phyloP scores from a whole-genome alignment of 148 eudicot genomes.

The Heliosperma pusillum region DNA sequence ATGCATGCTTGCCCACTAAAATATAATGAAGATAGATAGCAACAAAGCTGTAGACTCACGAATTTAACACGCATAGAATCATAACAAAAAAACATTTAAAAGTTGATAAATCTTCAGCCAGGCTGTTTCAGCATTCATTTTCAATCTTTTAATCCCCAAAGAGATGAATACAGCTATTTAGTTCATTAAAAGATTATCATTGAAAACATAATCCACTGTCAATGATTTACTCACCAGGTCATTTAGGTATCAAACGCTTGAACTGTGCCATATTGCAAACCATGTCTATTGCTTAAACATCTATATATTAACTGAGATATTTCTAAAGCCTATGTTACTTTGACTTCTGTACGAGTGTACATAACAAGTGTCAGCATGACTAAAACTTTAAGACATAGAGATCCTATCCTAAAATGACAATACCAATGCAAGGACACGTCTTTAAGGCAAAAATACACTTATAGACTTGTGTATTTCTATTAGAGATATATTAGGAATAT shows the following conservation, averaged over 20 bases:
- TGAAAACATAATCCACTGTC: not conserved
- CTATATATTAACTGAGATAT: not conserved
- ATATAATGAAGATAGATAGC: not conserved
- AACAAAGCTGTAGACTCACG: not conserved
- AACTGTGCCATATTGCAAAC: not conserved
- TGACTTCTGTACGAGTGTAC: not conserved
- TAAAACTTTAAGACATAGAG: too few species aligned
- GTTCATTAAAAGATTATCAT: not conserved
- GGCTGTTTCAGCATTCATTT: not conserved
- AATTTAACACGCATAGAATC: not conserved
- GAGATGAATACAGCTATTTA: not conserved
- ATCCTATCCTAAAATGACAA: too few species aligned
- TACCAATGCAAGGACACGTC: too few species aligned
- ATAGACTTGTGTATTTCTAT: too few species aligned
- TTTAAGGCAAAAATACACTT: too few species aligned
- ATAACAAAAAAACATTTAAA: slow-evolving; percentile 1
- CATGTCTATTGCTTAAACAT: not conserved
- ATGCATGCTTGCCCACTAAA: not conserved
- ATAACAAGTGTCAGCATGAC: not conserved
- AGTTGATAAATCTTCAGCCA: not conserved
- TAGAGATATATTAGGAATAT: too few species aligned
- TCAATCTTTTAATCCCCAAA: not conserved
- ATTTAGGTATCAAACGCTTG: too few species aligned
- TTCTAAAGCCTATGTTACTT: not conserved
- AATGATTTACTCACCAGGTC: not conserved